phyloP scores from a whole-genome alignment of 2,329 filamentous ascomycete species.

The Sporothrix humicola region DNA sequence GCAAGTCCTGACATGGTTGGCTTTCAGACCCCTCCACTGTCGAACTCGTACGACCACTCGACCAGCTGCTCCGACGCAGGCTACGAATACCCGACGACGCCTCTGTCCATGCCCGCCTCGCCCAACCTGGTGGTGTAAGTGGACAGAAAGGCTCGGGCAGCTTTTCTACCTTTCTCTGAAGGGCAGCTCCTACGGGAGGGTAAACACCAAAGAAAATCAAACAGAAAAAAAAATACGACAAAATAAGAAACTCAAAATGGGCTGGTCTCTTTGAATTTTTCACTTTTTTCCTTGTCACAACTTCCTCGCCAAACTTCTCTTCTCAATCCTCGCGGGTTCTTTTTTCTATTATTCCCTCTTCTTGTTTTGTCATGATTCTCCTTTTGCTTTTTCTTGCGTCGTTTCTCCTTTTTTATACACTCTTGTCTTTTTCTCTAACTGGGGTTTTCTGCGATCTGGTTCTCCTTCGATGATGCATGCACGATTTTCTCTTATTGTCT shows the following conservation, averaged over 20 bases:
- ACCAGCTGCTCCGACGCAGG: conserved; percentile 63
- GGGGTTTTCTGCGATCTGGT: background rate
- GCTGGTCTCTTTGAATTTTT: conserved; percentile 21
- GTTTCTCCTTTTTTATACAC: conserved; percentile 9
- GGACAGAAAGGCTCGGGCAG: no score
- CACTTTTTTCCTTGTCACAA: background rate
- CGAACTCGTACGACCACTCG: conserved; percentile 74
- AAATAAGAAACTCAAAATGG: conserved; percentile 13
- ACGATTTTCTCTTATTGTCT: background rate
- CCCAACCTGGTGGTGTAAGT: conserved; percentile 56
- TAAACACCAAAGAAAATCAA: conserved; percentile 4
- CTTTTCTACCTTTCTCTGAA: no score
- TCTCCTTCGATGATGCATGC: conserved; percentile 7
- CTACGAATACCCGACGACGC: conserved; percentile 71
- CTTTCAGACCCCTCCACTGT: conserved; percentile 75
- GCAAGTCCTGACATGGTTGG: conserved; percentile 53
- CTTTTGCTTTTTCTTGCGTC: conserved; percentile 7
- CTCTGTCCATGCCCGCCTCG: conserved; percentile 74
- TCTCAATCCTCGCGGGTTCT: conserved; percentile 1
- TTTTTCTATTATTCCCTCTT: background rate
- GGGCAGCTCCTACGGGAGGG: conserved; percentile 10
- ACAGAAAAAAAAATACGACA: background rate
- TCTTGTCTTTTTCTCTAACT: background rate
- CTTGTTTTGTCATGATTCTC: background rate
- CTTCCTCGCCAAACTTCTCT: background rate